phyloP scores from a whole-genome alignment of 2,329 filamentous ascomycete species.

The Aspergillus floridensis region DNA sequence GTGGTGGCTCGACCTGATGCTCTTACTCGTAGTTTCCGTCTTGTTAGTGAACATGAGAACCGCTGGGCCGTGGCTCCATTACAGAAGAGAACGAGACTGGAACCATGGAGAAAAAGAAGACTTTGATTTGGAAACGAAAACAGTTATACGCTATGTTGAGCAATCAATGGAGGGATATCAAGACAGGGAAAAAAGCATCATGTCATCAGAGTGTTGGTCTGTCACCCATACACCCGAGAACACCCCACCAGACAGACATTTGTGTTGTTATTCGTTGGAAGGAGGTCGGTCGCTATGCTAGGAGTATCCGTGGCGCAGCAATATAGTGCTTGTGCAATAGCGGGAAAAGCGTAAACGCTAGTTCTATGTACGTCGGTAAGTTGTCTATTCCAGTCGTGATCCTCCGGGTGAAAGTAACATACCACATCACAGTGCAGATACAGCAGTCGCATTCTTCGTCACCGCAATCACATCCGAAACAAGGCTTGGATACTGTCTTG shows the following conservation, averaged over 20 bases:
- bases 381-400: background rate
- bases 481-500: conserved; percentile 40
- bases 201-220: background rate
- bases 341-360: background rate
- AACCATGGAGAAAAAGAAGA: too few relatives aligned
- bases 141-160: background rate
- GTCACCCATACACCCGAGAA: background rate
- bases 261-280: too few relatives aligned
- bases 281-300: too few relatives aligned
- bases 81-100: too few relatives aligned
- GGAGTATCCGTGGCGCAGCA: too few relatives aligned
- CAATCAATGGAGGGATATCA: background rate
- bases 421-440: conserved; percentile 43
- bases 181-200: background rate
- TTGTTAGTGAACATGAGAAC: too few relatives aligned
- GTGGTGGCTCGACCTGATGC: too few relatives aligned
- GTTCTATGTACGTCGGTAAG: background rate
- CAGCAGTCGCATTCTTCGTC: conserved; percentile 43
- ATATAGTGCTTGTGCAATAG: background rate
- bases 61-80: too few relatives aligned
- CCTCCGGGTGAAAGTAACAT: background rate
- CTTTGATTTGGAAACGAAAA: background rate
- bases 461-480: conserved; percentile 43
- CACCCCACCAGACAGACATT: background rate
- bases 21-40: too few relatives aligned